These are phyloP conservation scores for Dendrostoma leiphaemia DNA, from an alignment of 2,329 filamentous ascomycete genomes.

Conservation along the genomic window DNA sequence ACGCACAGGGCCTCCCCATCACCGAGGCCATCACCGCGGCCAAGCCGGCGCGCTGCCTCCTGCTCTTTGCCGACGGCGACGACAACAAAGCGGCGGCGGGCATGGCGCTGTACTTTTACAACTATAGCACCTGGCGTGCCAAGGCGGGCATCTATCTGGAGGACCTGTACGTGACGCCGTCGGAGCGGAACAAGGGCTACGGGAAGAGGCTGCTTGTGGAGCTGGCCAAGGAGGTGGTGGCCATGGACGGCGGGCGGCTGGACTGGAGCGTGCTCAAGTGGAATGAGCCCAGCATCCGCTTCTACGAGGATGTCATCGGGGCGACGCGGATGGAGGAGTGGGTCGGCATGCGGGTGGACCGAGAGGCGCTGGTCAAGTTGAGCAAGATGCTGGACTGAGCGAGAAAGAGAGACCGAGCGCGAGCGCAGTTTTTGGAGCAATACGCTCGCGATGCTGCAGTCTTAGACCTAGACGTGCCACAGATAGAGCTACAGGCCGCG, in stretches of 20 bases:
- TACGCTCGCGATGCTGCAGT: no score
- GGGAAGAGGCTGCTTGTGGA: slow-evolving; percentile 72
- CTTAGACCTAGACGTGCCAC: background rate
- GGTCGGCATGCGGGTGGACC: slow-evolving; percentile 74
- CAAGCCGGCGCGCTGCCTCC: slow-evolving; percentile 72
- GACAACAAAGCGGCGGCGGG: slow-evolving; percentile 52
- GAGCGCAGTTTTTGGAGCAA: no score
- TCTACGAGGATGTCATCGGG: slow-evolving; percentile 70
- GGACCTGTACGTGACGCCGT: slow-evolving; percentile 78
- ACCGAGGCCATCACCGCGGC: slow-evolving; percentile 54
- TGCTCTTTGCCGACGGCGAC: slow-evolving; percentile 54
- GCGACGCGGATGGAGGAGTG: slow-evolving; percentile 67
- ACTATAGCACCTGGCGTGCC: slow-evolving; percentile 92
- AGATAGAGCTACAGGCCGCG: no score
- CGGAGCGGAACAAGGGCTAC: slow-evolving; percentile 73
- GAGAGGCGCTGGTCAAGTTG: slow-evolving; percentile 60
- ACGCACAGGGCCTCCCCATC: slow-evolving; percentile 32
- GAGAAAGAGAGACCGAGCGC: no score
- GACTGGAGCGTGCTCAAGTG: slow-evolving; percentile 93
- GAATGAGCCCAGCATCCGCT: slow-evolving; percentile 87
- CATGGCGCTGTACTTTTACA: slow-evolving; percentile 92
- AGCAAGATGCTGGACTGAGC: slow-evolving; percentile 41
- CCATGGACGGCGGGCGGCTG: slow-evolving; percentile 70
- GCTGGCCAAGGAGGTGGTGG: slow-evolving; percentile 75
- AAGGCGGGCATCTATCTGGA: slow-evolving; percentile 88